phyloP scores from a whole-genome alignment of 148 eudicot species.

The Camellia japonica region DNA sequence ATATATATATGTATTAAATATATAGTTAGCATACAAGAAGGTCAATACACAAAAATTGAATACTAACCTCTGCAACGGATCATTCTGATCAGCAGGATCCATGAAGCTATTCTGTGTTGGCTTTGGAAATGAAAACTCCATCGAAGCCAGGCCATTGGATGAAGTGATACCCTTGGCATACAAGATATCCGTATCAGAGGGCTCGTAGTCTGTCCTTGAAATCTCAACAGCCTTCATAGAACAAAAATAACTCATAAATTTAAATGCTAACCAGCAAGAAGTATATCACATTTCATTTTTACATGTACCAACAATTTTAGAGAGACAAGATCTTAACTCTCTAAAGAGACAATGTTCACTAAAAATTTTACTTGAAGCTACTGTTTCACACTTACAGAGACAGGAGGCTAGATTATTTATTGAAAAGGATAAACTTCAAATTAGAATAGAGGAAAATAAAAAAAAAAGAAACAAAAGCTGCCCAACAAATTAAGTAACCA shows the following conservation, averaged over 20 bases:
- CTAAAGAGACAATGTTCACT: too few relatives aligned
- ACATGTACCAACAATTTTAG: background rate
- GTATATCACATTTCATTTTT: background rate
- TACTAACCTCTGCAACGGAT: conserved; percentile 39
- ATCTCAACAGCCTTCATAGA: conserved; percentile 67
- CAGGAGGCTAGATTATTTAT: background rate
- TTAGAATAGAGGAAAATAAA: background rate
- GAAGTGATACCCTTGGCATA: conserved; percentile 57
- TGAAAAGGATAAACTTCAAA: background rate
- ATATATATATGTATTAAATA: background rate
- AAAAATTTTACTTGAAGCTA: background rate
- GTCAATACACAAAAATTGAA: background rate
- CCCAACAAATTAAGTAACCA: conserved; percentile 1
- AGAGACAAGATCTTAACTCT: background rate
- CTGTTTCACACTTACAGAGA: too few relatives aligned
- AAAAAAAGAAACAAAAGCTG: background rate
- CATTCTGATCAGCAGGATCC: conserved; percentile 36
- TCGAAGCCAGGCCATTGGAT: conserved; percentile 44
- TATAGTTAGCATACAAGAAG: background rate
- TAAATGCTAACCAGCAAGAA: background rate
- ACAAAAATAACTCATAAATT: conserved; percentile 3
- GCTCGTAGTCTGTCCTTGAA: conserved; percentile 60
- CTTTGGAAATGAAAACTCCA: conserved; percentile 52
- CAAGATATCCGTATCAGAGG: conserved; percentile 69
- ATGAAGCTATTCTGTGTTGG: conserved; percentile 31